Percentiles rank a stretch among this genome's conserved stretches.
Evolutionary conservation across 768 basidiomycete species (phyloP).

Genomic region (Candolleomyces efflorescens): DNA sequence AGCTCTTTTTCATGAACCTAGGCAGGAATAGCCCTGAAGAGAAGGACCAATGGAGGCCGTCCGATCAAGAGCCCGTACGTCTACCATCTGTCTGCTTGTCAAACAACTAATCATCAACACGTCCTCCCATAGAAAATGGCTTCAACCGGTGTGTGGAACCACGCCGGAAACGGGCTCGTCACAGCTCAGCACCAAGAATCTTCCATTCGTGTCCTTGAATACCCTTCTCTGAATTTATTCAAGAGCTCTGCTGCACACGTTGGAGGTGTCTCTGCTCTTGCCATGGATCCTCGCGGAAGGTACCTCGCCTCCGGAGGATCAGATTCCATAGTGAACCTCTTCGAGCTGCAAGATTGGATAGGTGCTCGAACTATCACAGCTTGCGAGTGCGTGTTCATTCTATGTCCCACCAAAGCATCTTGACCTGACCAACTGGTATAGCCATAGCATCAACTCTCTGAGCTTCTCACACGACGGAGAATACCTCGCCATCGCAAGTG

Average conservation of each 20-base stretch:
- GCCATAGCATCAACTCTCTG: slow-evolving; percentile 65
- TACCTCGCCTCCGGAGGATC: slow-evolving; percentile 78
- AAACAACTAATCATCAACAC: background rate
- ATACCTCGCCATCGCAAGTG: slow-evolving; percentile 72
- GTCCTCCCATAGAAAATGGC: slow-evolving; percentile 37
- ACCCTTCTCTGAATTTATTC: slow-evolving; percentile 53
- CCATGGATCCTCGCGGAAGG: slow-evolving; percentile 75
- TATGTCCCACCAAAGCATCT: background rate
- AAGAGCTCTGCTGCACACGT: slow-evolving; percentile 74
- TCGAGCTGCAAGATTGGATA: slow-evolving; percentile 79
- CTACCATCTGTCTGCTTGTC: background rate
- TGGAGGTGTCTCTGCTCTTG: slow-evolving; percentile 72
- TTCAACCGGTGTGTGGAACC: slow-evolving; percentile 72
- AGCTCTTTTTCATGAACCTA: slow-evolving; percentile 57
- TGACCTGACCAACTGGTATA: slow-evolving; percentile 21
- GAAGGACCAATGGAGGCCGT: slow-evolving; percentile 43
- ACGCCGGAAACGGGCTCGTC: slow-evolving; percentile 68
- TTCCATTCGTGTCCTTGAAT: slow-evolving; percentile 64
- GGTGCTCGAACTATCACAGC: slow-evolving; percentile 69
- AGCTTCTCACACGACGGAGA: slow-evolving; percentile 85
- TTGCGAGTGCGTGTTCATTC: slow-evolving; percentile 61
- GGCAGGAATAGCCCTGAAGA: slow-evolving; percentile 49
- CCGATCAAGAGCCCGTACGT: slow-evolving; percentile 47
- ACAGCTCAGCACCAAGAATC: slow-evolving; percentile 61
- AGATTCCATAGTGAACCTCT: slow-evolving; percentile 81